Evolutionary conservation across 1,284 basidiomycete genomes (phyloP).

Genomic region (Trametes hirsuta): DNA sequence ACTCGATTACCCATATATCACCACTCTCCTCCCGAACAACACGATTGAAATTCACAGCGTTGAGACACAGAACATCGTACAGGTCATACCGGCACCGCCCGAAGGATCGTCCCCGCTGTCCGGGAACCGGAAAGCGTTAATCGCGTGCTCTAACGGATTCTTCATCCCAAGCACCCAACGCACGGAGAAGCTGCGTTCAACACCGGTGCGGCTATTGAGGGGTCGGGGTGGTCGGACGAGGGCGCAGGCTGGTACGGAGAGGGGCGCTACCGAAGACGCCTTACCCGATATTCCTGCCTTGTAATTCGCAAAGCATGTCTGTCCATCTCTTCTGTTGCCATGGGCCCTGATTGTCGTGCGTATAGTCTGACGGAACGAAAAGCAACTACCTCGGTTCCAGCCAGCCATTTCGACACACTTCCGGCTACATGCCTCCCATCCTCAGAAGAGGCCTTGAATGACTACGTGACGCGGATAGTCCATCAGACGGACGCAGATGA

Average conservation of each 20-base stretch:
- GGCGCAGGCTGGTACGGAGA: neutral
- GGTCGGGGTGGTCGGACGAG: neutral
- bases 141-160: conserved; percentile 56
- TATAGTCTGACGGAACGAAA: too few species aligned
- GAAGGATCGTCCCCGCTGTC: conserved; percentile 30
- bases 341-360: too few species aligned
- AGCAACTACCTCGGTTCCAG: too few species aligned
- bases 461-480: too few species aligned
- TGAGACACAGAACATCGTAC: conserved; percentile 73
- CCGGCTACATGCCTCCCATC: too few species aligned
- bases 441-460: too few species aligned
- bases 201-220: conserved; percentile 26
- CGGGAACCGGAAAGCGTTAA: conserved; percentile 37
- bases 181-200: conserved; percentile 53
- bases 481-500: too few species aligned
- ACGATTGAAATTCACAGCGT: conserved; percentile 84
- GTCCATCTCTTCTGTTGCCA: too few species aligned
- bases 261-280: neutral
- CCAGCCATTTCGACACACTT: too few species aligned
- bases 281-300: conserved; percentile 11
- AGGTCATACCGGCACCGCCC: conserved; percentile 64
- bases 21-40: conserved; percentile 76
- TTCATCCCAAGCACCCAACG: conserved; percentile 63
- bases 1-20: conserved; percentile 81
- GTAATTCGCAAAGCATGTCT: neutral